A percentile compares a stretch with the other conserved stretches of the same genome.
Evolutionary conservation across 768 basidiomycete genomes (phyloP).

Genomic region (Daedaleopsis nitida): DNA sequence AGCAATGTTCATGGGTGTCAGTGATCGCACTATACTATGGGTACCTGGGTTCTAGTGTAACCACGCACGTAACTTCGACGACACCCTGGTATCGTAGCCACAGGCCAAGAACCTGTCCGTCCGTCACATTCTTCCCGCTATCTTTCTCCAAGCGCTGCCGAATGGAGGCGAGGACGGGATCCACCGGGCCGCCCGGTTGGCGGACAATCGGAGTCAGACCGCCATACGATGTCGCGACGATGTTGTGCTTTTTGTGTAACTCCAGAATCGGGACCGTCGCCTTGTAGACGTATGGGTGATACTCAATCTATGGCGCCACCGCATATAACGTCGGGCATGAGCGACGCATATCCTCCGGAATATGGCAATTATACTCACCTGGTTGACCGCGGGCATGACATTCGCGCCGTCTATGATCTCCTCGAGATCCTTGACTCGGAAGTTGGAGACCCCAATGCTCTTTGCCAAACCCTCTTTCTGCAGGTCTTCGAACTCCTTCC

Average conservation of each 20-base stretch:
- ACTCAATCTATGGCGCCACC: conserved; percentile 33
- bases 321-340: conserved; percentile 19
- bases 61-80: conserved; percentile 35
- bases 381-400: conserved; percentile 53
- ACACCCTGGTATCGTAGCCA: conserved; percentile 36
- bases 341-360: conserved; percentile 36
- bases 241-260: conserved; percentile 27
- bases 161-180: conserved; percentile 38
- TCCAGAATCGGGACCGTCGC: conserved; percentile 29
- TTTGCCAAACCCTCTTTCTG: conserved; percentile 42
- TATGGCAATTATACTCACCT: conserved; percentile 34
- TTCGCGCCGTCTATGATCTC: conserved; percentile 46
- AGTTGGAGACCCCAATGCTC: conserved; percentile 60
- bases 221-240: conserved; percentile 29
- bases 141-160: conserved; percentile 26
- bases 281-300: conserved; percentile 42
- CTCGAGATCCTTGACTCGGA: conserved; percentile 43
- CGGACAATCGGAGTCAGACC: conserved; percentile 32
- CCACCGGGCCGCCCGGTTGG: conserved; percentile 39
- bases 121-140: conserved; percentile 27
- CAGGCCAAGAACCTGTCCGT: conserved; percentile 32
- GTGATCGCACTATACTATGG: background rate
- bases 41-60: background rate
- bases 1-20: background rate
- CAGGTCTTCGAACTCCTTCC: conserved; percentile 45